A percentile compares a stretch with the other conserved stretches of the same genome.
phyloP scores from a whole-genome alignment of 176 grass and related monocot genomes.

The Cymbopogon citratus region DNA sequence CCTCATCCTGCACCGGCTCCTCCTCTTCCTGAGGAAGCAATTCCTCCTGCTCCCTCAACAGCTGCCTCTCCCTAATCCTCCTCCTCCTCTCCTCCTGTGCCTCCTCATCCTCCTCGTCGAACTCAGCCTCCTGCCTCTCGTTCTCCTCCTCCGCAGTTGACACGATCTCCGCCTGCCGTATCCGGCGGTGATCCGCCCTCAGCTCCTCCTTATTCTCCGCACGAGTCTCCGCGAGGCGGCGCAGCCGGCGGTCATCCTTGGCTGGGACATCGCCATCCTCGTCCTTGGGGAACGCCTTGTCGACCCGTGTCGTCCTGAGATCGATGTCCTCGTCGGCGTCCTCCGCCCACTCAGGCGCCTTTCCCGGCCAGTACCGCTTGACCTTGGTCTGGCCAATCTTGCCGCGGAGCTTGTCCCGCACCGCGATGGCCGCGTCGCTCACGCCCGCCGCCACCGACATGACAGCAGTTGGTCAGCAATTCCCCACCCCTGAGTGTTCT shows the following conservation, averaged over 20 bases:
- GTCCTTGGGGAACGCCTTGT: not conserved
- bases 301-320: too few relatives aligned
- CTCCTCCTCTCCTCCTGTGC: constrained; percentile 78
- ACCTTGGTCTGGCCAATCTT: too few relatives aligned
- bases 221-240: constrained; percentile 59
- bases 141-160: constrained; percentile 71
- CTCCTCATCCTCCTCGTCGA: constrained; percentile 84
- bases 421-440: too few relatives aligned
- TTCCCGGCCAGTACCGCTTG: too few relatives aligned
- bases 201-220: constrained; percentile 79
- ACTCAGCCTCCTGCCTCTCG: constrained; percentile 53
- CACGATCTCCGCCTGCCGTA: constrained; percentile 82
- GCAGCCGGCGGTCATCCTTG: constrained; percentile 70
- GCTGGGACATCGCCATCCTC: constrained; percentile 32
- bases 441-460: too few relatives aligned
- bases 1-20: constrained; percentile 57
- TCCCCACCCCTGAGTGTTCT: not conserved
- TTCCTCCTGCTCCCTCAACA: constrained; percentile 73
- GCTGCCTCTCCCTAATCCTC: constrained; percentile 62
- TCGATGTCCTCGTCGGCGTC: too few relatives aligned
- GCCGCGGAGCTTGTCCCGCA: too few relatives aligned
- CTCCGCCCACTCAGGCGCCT: too few relatives aligned
- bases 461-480: not conserved
- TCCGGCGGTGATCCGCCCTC: constrained; percentile 72
- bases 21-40: constrained; percentile 78